phyloP scores from a whole-genome alignment of 2,329 filamentous ascomycete genomes.

The Pestalotiopsis sp. region DNA sequence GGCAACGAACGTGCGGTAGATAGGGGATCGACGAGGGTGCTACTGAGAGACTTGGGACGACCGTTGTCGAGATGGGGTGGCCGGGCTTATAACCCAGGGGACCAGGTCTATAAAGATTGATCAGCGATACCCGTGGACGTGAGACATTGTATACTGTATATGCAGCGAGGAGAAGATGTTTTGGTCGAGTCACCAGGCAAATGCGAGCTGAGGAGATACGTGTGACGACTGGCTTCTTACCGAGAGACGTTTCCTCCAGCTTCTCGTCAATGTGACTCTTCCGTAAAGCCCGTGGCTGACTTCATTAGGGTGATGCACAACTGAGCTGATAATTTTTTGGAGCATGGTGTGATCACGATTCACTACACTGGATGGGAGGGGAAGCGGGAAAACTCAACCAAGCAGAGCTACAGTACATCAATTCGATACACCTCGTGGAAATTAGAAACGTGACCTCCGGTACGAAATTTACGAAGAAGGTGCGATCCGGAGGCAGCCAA shows the following conservation, averaged over 20 bases:
- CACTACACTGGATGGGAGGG: too few relatives aligned
- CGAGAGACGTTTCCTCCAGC: too few relatives aligned
- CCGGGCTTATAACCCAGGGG: background rate
- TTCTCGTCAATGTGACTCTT: too few relatives aligned
- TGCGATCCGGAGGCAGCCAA: background rate
- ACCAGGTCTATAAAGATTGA: background rate
- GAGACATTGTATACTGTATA: background rate
- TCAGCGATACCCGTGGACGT: background rate
- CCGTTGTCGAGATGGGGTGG: background rate
- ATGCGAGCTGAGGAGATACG: too few relatives aligned
- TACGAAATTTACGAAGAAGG: background rate
- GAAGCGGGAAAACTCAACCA: too few relatives aligned
- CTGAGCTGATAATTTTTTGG: too few relatives aligned
- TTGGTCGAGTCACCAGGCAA: background rate
- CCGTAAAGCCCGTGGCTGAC: too few relatives aligned
- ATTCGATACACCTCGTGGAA: background rate
- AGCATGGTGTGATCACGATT: too few relatives aligned
- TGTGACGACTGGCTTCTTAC: too few relatives aligned
- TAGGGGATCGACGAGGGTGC: background rate
- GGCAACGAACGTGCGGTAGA: background rate
- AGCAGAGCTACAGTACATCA: background rate
- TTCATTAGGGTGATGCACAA: too few relatives aligned
- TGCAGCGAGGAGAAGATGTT: background rate
- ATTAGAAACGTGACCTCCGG: background rate
- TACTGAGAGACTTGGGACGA: background rate